Percentiles rank a stretch among this genome's conserved stretches.
Evolutionary conservation across 805 yeast species (phyloP).

Genomic region (Ogataea sp.): DNA sequence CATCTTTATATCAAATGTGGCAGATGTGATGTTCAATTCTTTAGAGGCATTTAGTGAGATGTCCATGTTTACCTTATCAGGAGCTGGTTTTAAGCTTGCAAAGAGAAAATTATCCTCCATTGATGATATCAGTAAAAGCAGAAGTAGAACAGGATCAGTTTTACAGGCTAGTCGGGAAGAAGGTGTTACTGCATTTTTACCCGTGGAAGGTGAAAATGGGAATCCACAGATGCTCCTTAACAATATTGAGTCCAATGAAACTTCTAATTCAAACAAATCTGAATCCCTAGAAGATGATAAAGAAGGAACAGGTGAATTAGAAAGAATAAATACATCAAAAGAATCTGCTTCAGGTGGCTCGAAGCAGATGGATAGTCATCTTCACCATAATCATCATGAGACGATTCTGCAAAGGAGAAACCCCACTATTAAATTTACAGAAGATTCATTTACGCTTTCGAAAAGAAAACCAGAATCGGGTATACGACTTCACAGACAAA

Average conservation of each 20-base stretch:
- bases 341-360: too few species aligned
- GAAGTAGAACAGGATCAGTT: neutral
- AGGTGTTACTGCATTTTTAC: too few species aligned
- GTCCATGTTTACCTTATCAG: neutral
- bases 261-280: too few species aligned
- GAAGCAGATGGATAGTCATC: neutral
- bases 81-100: conserved; percentile 1
- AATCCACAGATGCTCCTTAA: too few species aligned
- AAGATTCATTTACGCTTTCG: neutral
- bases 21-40: conserved; percentile 44
- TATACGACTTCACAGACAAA: neutral
- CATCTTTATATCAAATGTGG: conserved; percentile 60
- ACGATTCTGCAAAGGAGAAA: neutral
- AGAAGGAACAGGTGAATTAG: too few species aligned
- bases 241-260: too few species aligned
- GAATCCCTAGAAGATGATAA: too few species aligned
- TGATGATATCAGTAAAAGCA: neutral
- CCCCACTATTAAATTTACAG: neutral
- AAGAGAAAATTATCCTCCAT: conserved; percentile 1
- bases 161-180: neutral
- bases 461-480: neutral
- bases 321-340: too few species aligned
- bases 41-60: conserved; percentile 10
- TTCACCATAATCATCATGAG: neutral
- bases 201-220: too few species aligned